Evolutionary conservation across 768 basidiomycete species (phyloP).

Genomic region (Hypsizygus marmoreus): DNA sequence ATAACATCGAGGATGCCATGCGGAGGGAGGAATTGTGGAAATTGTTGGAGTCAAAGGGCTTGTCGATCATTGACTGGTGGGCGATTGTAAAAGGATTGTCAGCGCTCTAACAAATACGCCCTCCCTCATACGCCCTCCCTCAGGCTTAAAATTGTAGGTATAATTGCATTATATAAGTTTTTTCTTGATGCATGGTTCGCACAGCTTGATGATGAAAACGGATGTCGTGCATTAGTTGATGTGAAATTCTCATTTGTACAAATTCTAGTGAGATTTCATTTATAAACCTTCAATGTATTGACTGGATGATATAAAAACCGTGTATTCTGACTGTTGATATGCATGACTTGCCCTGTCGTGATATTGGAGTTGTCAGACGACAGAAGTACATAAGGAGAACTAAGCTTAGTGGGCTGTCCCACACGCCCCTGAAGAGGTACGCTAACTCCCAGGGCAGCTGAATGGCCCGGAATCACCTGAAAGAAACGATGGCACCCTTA

Average conservation of each 20-base stretch:
- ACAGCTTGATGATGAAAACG: too few relatives aligned
- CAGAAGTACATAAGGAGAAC: constrained; percentile 55
- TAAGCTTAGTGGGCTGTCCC: too few relatives aligned
- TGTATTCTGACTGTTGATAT: constrained; percentile 38
- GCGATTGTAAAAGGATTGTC: background rate
- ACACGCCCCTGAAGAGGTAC: constrained; percentile 50
- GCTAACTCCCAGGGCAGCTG: constrained; percentile 54
- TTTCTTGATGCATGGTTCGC: too few relatives aligned
- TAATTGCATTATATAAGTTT: too few relatives aligned
- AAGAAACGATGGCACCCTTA: constrained; percentile 60
- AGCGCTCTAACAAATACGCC: background rate
- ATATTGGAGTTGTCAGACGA: constrained; percentile 41
- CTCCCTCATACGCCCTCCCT: too few relatives aligned
- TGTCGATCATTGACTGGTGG: constrained; percentile 12
- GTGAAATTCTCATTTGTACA: too few relatives aligned
- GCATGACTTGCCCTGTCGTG: constrained; percentile 38
- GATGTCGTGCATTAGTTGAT: too few relatives aligned
- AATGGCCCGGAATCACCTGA: constrained; percentile 54
- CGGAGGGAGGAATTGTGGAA: constrained; percentile 8
- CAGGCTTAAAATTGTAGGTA: too few relatives aligned
- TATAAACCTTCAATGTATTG: too few relatives aligned
- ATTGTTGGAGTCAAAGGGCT: constrained; percentile 4
- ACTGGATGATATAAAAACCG: too few relatives aligned
- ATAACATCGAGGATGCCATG: constrained; percentile 2
- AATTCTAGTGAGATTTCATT: too few relatives aligned